Base-by-base conservation (phyloP, 2,329 filamentous ascomycete genomes). In the Kalaharituber pfeilii region DNA sequence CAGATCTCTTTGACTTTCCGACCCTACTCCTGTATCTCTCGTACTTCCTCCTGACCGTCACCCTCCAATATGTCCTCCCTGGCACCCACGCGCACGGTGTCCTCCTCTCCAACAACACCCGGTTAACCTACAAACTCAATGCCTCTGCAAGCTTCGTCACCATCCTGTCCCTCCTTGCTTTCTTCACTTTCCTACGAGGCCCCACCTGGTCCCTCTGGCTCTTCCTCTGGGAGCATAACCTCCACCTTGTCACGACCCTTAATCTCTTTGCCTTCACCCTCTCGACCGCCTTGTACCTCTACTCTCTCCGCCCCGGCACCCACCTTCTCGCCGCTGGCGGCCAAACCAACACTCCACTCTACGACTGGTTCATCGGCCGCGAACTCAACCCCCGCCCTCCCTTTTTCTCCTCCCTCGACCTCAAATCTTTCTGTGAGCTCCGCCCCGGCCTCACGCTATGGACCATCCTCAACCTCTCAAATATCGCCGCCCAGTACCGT, bases 291-390 rank as follows among this genome's bases (percentile, higher is more conserved):
- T 81, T 89, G 59, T 96, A 96, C 65, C 68, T 85, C 54, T 76
- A 76, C 62, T 93, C 85, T 66, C 95, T 95, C 71, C 83, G 84
- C 67, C 70, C 79, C n/a, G 80, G 78, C 44, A 72, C 75, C 11
- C 75, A 82, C 49, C 72, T 77, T 58, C 75, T 96, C 6, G 88
- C 88, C 0, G 78, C 79, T 1, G 87, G 88, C 44, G 88, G 87
- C 15, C 78, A 84, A 65, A 80, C 79, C 1, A 88, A 87, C 55
- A 95, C 94, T 68, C 71, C 86, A 59, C 69, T 95, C 33, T 95
- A 96, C 68, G 89, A 96, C 69, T 96, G 86, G 80, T 96, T 87
- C 70, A 95, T 96, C 60, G 89, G 89, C 20, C 84, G 89, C 26
- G 89, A 96, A 69, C 79, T 96, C 57, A 96, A 96, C 70, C 89